Evolutionary conservation across 805 yeast genomes (phyloP).

Genomic region (Ascoidea rubescens): DNA sequence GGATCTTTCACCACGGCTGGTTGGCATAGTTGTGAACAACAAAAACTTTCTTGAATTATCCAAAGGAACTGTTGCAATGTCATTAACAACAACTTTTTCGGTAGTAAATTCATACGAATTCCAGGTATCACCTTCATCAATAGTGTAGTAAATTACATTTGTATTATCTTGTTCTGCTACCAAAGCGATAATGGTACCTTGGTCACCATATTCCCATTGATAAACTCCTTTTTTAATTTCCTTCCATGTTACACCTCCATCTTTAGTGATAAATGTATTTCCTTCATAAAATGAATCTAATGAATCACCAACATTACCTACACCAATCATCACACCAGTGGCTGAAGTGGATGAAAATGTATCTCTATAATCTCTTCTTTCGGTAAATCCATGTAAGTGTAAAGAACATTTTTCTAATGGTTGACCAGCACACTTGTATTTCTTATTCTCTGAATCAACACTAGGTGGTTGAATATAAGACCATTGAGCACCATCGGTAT

Average conservation of each 20-base stretch:
- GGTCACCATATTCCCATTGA: constrained; percentile 94
- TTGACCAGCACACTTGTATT: constrained; percentile 36
- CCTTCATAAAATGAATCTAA: constrained; percentile 37
- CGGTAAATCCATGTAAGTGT: constrained; percentile 82
- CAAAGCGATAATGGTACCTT: constrained; percentile 76
- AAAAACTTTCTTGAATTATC: constrained; percentile 72
- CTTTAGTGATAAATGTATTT: constrained; percentile 62
- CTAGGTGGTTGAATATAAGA: constrained; percentile 51
- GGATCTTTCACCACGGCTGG: constrained; percentile 31
- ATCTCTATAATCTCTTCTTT: constrained; percentile 67
- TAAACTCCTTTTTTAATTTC: constrained; percentile 61
- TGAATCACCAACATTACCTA: constrained; percentile 73
- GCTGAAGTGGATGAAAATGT: constrained; percentile 81
- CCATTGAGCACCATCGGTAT: constrained; percentile 90
- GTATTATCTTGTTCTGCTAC: constrained; percentile 49
- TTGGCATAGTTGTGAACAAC: constrained; percentile 29
- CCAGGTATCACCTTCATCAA: constrained; percentile 78
- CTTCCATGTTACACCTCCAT: constrained; percentile 84
- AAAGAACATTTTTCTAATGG: constrained; percentile 57
- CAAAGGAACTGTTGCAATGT: constrained; percentile 76
- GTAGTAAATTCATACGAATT: constrained; percentile 45
- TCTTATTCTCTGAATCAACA: constrained; percentile 43
- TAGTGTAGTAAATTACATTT: constrained; percentile 44
- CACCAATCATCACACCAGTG: constrained; percentile 73
- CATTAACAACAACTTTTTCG: constrained; percentile 39